Conservation (phyloP, 495 filamentous ascomycete species). For the Xylaria venustula region DNA sequence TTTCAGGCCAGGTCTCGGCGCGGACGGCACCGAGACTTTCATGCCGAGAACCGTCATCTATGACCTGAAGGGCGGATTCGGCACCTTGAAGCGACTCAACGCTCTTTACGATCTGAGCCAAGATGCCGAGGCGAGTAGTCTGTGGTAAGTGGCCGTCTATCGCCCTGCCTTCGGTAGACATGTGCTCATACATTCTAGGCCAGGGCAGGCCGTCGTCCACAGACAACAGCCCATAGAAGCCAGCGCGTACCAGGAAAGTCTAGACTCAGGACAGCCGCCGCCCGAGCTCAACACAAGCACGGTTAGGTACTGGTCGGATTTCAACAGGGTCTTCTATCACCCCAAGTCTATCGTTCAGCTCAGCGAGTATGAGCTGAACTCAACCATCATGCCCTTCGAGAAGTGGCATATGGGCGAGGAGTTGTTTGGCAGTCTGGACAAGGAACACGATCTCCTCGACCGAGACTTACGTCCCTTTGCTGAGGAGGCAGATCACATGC, state of each 20-base stretch:
- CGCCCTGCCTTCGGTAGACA: background rate
- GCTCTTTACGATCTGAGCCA: conserved; percentile 77
- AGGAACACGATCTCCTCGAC: conserved; percentile 84
- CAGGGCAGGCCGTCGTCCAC: conserved; percentile 66
- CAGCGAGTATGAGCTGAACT: conserved; percentile 82
- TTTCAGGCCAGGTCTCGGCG: conserved; percentile 83
- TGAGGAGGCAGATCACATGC: conserved; percentile 91
- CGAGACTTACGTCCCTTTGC: conserved; percentile 81
- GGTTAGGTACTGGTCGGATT: conserved; percentile 95
- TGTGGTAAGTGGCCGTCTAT: conserved; percentile 54
- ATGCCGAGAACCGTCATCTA: conserved; percentile 91
- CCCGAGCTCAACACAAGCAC: conserved; percentile 62
- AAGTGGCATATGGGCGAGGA: conserved; percentile 77
- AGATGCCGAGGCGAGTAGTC: conserved; percentile 43
- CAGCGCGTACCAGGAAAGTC: conserved; percentile 71
- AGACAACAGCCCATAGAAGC: conserved; percentile 62
- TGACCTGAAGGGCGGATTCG: conserved; percentile 90
- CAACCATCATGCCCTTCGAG: conserved; percentile 77
- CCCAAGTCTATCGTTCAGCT: conserved; percentile 84
- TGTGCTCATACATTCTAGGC: conserved; percentile 47
- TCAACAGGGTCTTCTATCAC: conserved; percentile 86
- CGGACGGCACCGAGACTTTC: conserved; percentile 83
- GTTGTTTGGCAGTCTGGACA: conserved; percentile 76
- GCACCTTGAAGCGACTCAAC: conserved; percentile 81
- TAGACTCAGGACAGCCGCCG: conserved; percentile 67